Percentiles rank a stretch among this genome's conserved stretches.
Conservation (phyloP, 2,329 filamentous ascomycete species). For the Blumeria graminis region DNA sequence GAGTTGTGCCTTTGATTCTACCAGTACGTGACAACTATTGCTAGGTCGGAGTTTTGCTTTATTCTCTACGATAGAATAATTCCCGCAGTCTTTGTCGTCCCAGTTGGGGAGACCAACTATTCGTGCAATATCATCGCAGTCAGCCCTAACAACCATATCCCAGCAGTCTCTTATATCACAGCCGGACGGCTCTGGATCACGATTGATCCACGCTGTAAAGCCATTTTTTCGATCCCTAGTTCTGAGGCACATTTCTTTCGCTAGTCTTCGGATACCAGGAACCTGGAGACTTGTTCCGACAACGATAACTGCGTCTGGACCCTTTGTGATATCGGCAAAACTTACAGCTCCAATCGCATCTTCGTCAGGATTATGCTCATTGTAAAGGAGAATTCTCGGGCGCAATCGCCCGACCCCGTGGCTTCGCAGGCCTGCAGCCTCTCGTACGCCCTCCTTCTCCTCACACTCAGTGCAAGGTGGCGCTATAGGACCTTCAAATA, state of each 20-base stretch:
- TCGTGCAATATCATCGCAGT: conserved; percentile 67
- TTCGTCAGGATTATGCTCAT: conserved; percentile 88
- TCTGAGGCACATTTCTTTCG: conserved; percentile 71
- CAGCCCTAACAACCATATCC: conserved; percentile 72
- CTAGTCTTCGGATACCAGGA: conserved; percentile 70
- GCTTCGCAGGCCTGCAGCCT: conserved; percentile 61
- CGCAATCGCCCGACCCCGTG: conserved; percentile 79
- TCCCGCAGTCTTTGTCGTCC: conserved; percentile 29
- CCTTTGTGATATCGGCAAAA: conserved; percentile 56
- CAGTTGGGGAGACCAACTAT: conserved; percentile 38
- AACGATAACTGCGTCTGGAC: conserved; percentile 80
- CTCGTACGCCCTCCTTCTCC: conserved; percentile 51
- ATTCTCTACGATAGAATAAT: conserved; percentile 21
- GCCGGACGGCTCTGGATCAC: conserved; percentile 58
- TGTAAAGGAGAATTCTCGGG: conserved; percentile 88
- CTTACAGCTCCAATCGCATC: conserved; percentile 88
- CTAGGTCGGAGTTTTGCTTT: conserved; percentile 19
- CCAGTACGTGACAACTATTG: conserved; percentile 20
- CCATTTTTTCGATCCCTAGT: conserved; percentile 66
- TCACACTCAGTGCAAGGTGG: conserved; percentile 58
- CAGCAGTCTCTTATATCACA: conserved; percentile 79
- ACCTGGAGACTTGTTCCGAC: conserved; percentile 93
- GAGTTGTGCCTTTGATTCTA: conserved; percentile 17
- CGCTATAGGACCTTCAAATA: conserved; percentile 67
- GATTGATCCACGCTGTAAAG: conserved; percentile 84